Percentiles rank a stretch among this genome's conserved stretches.
phyloP scores from a whole-genome alignment of 2,329 filamentous ascomycete genomes.

The Cercospora sesami region DNA sequence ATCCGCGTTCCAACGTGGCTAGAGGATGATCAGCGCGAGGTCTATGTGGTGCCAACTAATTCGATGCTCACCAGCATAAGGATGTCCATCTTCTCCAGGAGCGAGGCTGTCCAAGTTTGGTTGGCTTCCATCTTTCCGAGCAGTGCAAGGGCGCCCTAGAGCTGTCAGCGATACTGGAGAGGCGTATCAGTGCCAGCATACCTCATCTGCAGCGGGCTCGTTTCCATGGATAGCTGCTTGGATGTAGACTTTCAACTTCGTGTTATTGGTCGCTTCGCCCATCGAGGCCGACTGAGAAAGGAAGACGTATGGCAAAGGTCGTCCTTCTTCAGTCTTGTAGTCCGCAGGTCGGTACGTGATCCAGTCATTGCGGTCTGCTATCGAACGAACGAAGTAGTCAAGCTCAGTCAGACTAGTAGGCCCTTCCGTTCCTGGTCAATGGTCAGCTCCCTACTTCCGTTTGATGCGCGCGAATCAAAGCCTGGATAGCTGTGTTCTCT shows the following conservation, averaged over 20 bases:
- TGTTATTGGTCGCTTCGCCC: constrained; percentile 5
- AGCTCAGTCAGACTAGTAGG: constrained; percentile 3
- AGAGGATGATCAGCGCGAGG: neutral
- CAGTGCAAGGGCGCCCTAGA: constrained; percentile 38
- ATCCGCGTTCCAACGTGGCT: constrained; percentile 42
- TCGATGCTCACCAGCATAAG: constrained; percentile 28
- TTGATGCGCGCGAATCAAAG: neutral
- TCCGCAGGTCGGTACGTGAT: constrained; percentile 35
- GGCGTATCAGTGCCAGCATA: neutral
- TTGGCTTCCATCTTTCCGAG: constrained; percentile 41
- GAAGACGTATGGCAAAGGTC: constrained; percentile 37
- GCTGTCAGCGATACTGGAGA: neutral
- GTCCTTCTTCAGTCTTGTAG: constrained; percentile 40
- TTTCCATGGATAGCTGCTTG: constrained; percentile 43
- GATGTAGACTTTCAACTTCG: constrained; percentile 36
- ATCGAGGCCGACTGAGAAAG: constrained; percentile 17
- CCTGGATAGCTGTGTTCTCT: neutral
- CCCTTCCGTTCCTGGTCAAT: neutral
- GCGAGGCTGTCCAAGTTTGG: constrained; percentile 36
- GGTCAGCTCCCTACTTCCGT: neutral
- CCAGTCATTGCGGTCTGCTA: constrained; percentile 40
- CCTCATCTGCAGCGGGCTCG: constrained; percentile 41
- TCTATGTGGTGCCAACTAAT: neutral
- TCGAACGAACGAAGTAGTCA: constrained; percentile 32
- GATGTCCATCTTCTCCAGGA: constrained; percentile 41